Evolutionary conservation across 2,329 filamentous ascomycete species (phyloP), one percentile per base, ranked within the genome.

Genomic region (Colletotrichum sp.): DNA sequence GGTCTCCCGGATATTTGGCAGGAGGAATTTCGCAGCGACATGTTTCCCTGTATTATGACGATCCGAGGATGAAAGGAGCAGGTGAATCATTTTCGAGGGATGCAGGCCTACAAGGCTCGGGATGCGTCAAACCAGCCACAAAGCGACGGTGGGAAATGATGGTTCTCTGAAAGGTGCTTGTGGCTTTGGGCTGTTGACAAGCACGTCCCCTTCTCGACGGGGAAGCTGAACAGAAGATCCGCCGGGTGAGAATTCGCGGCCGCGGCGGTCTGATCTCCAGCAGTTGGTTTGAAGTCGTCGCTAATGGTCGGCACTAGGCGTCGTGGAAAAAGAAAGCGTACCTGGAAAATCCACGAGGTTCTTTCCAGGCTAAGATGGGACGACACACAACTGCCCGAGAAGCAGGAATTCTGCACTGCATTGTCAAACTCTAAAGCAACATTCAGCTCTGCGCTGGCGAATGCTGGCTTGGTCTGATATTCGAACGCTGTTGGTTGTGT

Each of bases 391-490:
- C 47, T n/a, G 43, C 43, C 55, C 61, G 47, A 59, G 61, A 66
- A 38, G 43, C 66, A 47, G 70, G 63, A 57, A 47, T 55, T 61
- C 55, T 62, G 47, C 51, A 51, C 43, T 43, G 55, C 57, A 27
- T 57, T 66, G 55, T 36, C 59, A 69, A 73, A 73, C 70, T 73
- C 58, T 75, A 75, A 75, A 73, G 58, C 57, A 73, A 66, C 66
- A 36, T 70, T 63, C 66, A 69, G 73, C 47, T 58, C 62, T 75
- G 62, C 33, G 59, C 43, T 33, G 55, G 24, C 27, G 47, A 21
- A 36, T 51, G 29, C 51, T 36, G 63, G 11, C 36, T 24, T 66
- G 63, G 29, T 34, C 34, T 27, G 55, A n/a, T 54, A 33, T 65
- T 61, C 38, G 51, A n/a, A 38, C 33, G 36, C 47, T 73, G 69